These are phyloP conservation scores for Friedmanniomyces simplex DNA, from an alignment of 495 filamentous ascomycete species.

Conservation along the genomic window DNA sequence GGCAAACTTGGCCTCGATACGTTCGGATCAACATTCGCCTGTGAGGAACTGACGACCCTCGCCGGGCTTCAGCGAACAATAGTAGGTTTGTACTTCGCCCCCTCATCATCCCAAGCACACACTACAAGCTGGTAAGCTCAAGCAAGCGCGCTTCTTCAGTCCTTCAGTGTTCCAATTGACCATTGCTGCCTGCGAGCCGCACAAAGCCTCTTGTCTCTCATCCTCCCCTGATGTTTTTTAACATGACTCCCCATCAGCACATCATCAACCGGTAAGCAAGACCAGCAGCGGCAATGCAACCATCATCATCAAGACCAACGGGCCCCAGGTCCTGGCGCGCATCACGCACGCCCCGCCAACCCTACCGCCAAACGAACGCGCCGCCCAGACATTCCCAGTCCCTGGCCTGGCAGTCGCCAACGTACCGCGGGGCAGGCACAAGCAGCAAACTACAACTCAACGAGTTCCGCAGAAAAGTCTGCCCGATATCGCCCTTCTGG, in stretches of 20 bases:
- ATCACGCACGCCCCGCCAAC: background rate
- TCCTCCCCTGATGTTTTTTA: background rate
- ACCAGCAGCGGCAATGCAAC: background rate
- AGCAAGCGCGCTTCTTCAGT: background rate
- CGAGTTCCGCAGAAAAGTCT: slow-evolving; percentile 3
- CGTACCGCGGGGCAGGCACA: background rate
- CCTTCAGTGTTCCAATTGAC: background rate
- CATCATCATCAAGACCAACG: background rate
- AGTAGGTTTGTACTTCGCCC: background rate
- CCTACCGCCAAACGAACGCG: background rate
- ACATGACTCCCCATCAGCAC: background rate
- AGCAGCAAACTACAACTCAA: slow-evolving; percentile 6
- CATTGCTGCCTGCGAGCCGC: background rate
- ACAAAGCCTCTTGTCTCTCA: background rate
- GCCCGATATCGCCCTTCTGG: slow-evolving; percentile 12
- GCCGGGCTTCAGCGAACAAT: background rate
- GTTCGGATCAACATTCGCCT: background rate
- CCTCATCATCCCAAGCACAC: background rate
- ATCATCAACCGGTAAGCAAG: background rate
- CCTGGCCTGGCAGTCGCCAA: background rate
- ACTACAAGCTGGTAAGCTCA: background rate
- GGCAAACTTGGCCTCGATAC: background rate
- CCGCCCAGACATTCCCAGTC: background rate
- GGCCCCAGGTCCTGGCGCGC: background rate
- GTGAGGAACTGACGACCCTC: background rate